Base-by-base conservation (phyloP, 1,284 basidiomycete species). In the Pseudomicrostroma phylloplanum region DNA sequence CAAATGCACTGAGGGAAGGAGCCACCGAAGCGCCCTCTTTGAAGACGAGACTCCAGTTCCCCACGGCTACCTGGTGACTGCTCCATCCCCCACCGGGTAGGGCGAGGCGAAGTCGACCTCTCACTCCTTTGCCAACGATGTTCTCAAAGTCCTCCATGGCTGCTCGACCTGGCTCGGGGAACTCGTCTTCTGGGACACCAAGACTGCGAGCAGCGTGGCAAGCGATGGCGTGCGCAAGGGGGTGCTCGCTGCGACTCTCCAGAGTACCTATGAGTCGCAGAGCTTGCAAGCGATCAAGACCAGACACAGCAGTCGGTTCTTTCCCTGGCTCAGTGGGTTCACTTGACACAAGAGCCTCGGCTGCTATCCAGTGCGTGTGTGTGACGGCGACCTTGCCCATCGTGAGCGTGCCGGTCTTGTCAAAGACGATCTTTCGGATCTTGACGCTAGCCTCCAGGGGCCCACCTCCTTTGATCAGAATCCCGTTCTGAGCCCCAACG, bases 371-470 rank as follows among this genome's bases (percentile, higher is more conserved):
- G 53, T 83, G 83, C 43, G 90, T 81, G 1, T 85, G 86, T 1
- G 86, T 84, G 43, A 97, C 89, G 6, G 81, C 83, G 69, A 90
- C 83, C 80, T 88, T 89, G 54, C 94, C 96, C 55, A 89, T 83
- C 0, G 96, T 98, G 13, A 99, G 86, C 0, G 96, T 99, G 4
- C 96, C 96, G 0, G 96, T 99, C 84, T 99, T 99, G 84, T 99
- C 96, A 60, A 98, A 81, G 0, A 96, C 85, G 69, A 98, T 87
- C 41, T 86, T 84, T 74, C 86, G 86, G 72, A 98, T 88, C 57
- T 84, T 84, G 71, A 86, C 87, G 77, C 91, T 92, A 2, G 91
- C 91, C 78, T 99, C 96, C 49, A 99, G 83, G 1, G 96, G 92
- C 21, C 89, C 84, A 2, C 93, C 96, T 53, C 96, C 93, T 79